Evolutionary conservation across 371 early-diverging fungal genomes (phyloP).

Genomic region (Mucor plumbeus): DNA sequence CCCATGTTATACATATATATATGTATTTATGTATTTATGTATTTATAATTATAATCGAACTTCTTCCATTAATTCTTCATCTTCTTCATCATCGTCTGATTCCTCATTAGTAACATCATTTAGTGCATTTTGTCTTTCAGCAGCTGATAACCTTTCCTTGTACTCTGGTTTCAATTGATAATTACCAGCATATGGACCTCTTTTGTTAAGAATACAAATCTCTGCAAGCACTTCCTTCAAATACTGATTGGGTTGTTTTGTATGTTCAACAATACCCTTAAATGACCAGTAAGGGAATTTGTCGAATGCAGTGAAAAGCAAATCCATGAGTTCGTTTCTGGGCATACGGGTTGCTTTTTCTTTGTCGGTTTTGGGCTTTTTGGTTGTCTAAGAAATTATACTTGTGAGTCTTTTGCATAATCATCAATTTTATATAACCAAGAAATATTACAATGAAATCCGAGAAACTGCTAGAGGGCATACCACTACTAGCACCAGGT

Average conservation of each 20-base stretch:
- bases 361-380: constrained; percentile 51
- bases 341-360: constrained; percentile 86
- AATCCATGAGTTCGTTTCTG: constrained; percentile 80
- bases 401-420: not conserved
- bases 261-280: constrained; percentile 83
- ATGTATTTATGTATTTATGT: too few relatives aligned
- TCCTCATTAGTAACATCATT: constrained; percentile 27
- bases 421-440: not conserved
- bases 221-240: constrained; percentile 87
- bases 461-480: constrained; percentile 54
- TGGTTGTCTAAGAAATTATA: constrained; percentile 32
- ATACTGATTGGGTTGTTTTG: constrained; percentile 78
- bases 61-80: constrained; percentile 54
- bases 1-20: too few relatives aligned
- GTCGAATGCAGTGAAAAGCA: constrained; percentile 84
- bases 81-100: constrained; percentile 39
- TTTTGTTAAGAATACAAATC: constrained; percentile 81
- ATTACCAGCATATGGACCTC: constrained; percentile 81
- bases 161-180: constrained; percentile 91
- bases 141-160: constrained; percentile 52
- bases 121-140: constrained; percentile 44
- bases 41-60: constrained; percentile 30
- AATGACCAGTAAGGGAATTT: constrained; percentile 85
- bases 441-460: constrained; percentile 56
- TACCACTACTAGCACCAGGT: constrained; percentile 63